phyloP scores from a whole-genome alignment of 2,329 filamentous ascomycete genomes.

The Lachnellula occidentalis region DNA sequence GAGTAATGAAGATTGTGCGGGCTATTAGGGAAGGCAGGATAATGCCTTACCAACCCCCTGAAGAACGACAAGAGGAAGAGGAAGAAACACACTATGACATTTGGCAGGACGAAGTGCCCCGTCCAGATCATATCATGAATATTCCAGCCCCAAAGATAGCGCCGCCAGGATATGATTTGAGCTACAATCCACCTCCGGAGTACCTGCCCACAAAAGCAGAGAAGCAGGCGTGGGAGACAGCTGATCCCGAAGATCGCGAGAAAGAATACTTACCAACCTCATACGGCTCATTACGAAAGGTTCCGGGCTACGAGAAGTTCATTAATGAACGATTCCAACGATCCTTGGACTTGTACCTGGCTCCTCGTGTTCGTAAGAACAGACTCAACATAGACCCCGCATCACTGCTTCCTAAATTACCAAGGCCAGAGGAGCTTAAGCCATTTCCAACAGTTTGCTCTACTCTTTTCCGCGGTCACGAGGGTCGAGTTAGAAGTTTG shows the following conservation, averaged over 20 bases:
- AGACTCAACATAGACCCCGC: slow-evolving; percentile 95
- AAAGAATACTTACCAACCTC: slow-evolving; percentile 81
- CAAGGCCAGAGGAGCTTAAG: slow-evolving; percentile 85
- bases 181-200: slow-evolving; percentile 92
- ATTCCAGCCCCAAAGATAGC: slow-evolving; percentile 90
- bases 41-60: slow-evolving; percentile 75
- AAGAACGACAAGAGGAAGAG: slow-evolving; percentile 65
- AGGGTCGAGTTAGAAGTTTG: slow-evolving; percentile 79
- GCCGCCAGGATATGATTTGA: slow-evolving; percentile 90
- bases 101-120: slow-evolving; percentile 86
- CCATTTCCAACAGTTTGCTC: slow-evolving; percentile 91
- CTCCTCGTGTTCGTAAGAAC: slow-evolving; percentile 85
- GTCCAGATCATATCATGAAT: slow-evolving; percentile 85
- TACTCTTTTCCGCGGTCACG: slow-evolving; percentile 81
- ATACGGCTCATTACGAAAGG: slow-evolving; percentile 79
- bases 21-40: slow-evolving; percentile 94
- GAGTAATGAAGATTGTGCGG: slow-evolving; percentile 93
- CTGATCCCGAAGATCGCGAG: slow-evolving; percentile 85
- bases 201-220: slow-evolving; percentile 86
- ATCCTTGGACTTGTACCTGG: slow-evolving; percentile 91
- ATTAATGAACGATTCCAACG: slow-evolving; percentile 96
- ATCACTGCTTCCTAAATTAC: slow-evolving; percentile 86
- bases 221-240: slow-evolving; percentile 75
- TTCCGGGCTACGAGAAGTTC: slow-evolving; percentile 84
- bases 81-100: slow-evolving; percentile 73